A percentile compares a stretch with the other conserved stretches of the same genome.
Conservation (phyloP, 176 grass and related monocot species). For the Oryza coarctata region DNA sequence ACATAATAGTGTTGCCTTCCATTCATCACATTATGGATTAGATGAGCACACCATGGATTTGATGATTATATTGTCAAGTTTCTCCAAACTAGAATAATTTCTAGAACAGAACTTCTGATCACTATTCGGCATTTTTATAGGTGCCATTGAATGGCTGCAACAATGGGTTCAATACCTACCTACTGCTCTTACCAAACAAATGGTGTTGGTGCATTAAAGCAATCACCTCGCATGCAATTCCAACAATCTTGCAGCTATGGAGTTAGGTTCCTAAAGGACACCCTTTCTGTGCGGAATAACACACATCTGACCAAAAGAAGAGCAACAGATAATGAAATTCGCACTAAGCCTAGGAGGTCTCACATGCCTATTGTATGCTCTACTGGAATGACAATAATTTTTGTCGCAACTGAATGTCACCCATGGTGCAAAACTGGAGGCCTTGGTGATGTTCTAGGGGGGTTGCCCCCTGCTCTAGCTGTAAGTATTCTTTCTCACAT, state of each 20-base stretch:
- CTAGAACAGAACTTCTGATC: background rate
- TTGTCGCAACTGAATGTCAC: conserved; percentile 58
- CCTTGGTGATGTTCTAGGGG: conserved; percentile 74
- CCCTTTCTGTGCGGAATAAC: background rate
- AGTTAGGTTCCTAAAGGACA: conserved; percentile 30
- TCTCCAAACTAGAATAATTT: conserved; percentile 9
- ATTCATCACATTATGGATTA: background rate
- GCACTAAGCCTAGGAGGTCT: conserved; percentile 18
- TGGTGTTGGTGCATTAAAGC: conserved; percentile 22
- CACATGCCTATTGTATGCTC: conserved; percentile 40
- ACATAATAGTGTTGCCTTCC: background rate
- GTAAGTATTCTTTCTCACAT: conserved; percentile 30
- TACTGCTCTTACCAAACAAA: conserved; percentile 37
- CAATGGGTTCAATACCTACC: conserved; percentile 32
- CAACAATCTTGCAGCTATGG: conserved; percentile 21
- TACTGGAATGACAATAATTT: conserved; percentile 54
- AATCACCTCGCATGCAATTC: conserved; percentile 34
- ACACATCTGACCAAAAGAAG: conserved; percentile 23
- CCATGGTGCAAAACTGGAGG: conserved; percentile 80
- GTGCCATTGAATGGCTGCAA: conserved; percentile 39
- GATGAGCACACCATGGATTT: background rate
- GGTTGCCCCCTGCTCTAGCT: conserved; percentile 56
- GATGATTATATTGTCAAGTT: conserved; percentile 14
- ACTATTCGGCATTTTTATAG: conserved; percentile 35
- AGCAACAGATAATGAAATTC: conserved; percentile 11